Evolutionary conservation across 805 yeast species (phyloP), one percentile per base, ranked within the genome.

Genomic region (Starmerella sirachaensis): DNA sequence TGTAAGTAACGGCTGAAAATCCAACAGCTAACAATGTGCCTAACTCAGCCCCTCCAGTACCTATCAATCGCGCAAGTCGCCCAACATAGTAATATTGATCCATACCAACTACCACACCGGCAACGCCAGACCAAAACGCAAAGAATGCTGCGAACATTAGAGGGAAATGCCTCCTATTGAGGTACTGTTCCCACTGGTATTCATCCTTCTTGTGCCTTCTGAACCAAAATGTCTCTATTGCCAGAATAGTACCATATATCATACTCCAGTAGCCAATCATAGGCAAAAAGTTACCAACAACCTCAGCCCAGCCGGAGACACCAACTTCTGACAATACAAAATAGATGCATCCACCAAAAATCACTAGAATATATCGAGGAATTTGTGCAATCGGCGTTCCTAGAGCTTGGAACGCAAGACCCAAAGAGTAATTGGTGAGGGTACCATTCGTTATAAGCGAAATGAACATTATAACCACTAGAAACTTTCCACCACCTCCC

Each of bases 211-310:
- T 50, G 32, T 57, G 47, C 31, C 74, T 66, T 53, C 94, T 68
- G 62, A 83, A 83, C 13, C 82, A 65, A 4, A 67, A 40, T 52
- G 81, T 81, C 55, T 83, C 94, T 47, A 79, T 82, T 3, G 81
- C 42, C 23, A 82, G 58, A 31, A 83, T 55, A n/a, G 72, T 69
- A 50, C 77, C 72, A 56, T 83, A 84, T 61, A 83, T 80, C 41
- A 86, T 72, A 39, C 81, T 72, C 94, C 94, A 83, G 60, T 83
- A 83, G 2, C 93, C 93, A 41, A 83, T 70, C 94, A 83, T 83
- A 8, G 94, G 94, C 51, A 83, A 62, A 59, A 83, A 83, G 52
- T 83, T 83, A 9, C 83, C 74, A 48, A 83, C 62, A 42, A 84
- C 81, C 3, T 73, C 65, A 40, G 82, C 65, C 54, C 84, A 78